Percentiles rank a stretch among this genome's conserved stretches.
Conservation (phyloP, 106 monocot genomes). For the Amphibolis antarctica region DNA sequence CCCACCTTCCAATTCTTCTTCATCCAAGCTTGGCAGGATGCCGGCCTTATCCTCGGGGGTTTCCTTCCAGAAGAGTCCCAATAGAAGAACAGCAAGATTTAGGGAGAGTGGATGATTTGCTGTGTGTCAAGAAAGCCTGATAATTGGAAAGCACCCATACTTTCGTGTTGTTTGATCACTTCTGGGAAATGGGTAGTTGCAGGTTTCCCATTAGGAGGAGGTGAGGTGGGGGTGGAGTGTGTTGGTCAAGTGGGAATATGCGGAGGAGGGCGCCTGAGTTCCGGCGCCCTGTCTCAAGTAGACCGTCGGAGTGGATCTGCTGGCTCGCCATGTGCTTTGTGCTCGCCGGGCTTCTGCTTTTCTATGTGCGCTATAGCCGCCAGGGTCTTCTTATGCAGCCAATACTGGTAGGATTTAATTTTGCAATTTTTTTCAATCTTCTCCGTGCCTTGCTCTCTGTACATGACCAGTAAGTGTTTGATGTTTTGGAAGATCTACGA, state of each 20-base stretch:
- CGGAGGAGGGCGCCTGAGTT: constrained; percentile 46
- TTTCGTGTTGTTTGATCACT: neutral
- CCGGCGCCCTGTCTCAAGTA: constrained; percentile 50
- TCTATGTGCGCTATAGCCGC: constrained; percentile 42
- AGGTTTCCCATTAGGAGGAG: constrained; percentile 2
- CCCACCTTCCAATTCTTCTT: no score
- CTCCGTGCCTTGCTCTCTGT: no score
- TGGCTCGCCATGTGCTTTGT: constrained; percentile 37
- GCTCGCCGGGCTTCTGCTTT: constrained; percentile 37
- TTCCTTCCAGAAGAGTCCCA: no score
- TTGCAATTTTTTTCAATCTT: no score
- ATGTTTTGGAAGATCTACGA: no score
- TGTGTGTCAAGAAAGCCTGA: no score
- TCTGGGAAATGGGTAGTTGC: neutral
- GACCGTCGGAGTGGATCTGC: constrained; percentile 69
- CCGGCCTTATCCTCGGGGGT: no score
- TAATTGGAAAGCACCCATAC: neutral
- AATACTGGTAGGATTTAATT: constrained; percentile 20
- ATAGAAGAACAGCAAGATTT: no score
- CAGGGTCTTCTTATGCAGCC: constrained; percentile 20
- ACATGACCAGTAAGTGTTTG: no score
- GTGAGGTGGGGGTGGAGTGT: neutral
- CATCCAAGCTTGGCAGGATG: no score
- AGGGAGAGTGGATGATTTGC: no score
- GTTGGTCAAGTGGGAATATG: constrained; percentile 13